phyloP scores from a whole-genome alignment of 768 basidiomycete genomes.

The Kwoniella shandongensis region DNA sequence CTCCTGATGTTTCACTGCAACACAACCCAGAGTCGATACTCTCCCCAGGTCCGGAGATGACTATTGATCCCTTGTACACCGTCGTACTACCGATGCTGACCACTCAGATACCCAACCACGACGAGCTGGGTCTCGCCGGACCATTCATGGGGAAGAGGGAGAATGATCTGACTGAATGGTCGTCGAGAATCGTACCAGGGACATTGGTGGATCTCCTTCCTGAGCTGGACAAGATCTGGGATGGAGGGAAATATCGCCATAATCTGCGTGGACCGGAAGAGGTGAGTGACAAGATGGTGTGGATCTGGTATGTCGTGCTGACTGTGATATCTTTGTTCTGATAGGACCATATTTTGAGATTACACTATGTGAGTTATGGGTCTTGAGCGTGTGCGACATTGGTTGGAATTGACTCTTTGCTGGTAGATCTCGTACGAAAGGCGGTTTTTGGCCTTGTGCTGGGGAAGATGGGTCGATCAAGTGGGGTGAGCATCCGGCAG shows the following conservation, averaged over 20 bases:
- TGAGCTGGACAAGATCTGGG: conserved; percentile 26
- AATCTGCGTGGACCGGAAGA: conserved; percentile 26
- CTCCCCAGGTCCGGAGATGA: too few relatives aligned
- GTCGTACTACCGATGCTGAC: too few relatives aligned
- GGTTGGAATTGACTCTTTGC: neutral
- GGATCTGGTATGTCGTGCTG: neutral
- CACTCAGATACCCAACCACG: neutral
- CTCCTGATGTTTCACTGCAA: too few relatives aligned
- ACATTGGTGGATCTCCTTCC: conserved; percentile 32
- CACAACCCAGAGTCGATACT: too few relatives aligned
- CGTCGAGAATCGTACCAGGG: conserved; percentile 24
- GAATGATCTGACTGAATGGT: conserved; percentile 28
- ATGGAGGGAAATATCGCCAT: conserved; percentile 19
- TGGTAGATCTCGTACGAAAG: conserved; percentile 21
- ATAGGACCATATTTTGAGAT: conserved; percentile 22
- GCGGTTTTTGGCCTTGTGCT: conserved; percentile 23
- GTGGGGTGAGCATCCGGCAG: conserved; percentile 23
- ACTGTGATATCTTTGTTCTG: neutral
- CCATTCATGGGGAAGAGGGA: conserved; percentile 20
- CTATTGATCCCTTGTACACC: too few relatives aligned
- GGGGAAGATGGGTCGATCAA: conserved; percentile 32
- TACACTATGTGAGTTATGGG: conserved; percentile 24
- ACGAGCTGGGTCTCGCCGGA: conserved; percentile 5
- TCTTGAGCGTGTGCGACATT: neutral
- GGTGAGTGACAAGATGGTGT: conserved; percentile 4